Conservation (phyloP, 1,284 basidiomycete genomes). For the Microbotryum silenes-acaulis region DNA sequence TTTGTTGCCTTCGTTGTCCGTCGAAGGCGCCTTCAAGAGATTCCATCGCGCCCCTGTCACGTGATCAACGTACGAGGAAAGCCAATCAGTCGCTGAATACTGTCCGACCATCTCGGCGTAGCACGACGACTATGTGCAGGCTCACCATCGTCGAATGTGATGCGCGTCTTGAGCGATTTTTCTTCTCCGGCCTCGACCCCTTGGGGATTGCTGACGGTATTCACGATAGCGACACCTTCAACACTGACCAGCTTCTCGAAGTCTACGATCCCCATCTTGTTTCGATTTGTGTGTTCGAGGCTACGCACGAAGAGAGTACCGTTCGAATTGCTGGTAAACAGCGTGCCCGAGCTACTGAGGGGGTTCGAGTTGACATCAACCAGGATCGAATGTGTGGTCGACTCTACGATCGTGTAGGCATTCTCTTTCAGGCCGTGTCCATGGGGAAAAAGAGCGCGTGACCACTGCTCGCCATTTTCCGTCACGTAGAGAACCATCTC, state of each 20-base stretch:
- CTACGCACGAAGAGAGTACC: constrained; percentile 93
- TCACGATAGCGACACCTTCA: constrained; percentile 89
- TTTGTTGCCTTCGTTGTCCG: constrained; percentile 54
- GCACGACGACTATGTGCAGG: background rate
- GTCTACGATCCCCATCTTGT: constrained; percentile 79
- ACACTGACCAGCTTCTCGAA: constrained; percentile 85
- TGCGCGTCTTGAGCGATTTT: constrained; percentile 65
- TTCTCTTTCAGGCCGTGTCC: constrained; percentile 74
- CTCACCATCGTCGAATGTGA: constrained; percentile 86
- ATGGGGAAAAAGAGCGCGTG: constrained; percentile 75
- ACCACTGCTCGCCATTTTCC: constrained; percentile 71
- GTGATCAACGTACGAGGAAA: background rate
- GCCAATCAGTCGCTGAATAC: background rate
- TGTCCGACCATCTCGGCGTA: no score
- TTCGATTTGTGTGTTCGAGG: constrained; percentile 82
- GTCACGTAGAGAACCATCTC: constrained; percentile 81
- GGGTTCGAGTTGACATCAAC: constrained; percentile 84
- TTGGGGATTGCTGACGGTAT: constrained; percentile 71
- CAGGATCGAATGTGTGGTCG: constrained; percentile 80
- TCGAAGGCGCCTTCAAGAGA: constrained; percentile 57
- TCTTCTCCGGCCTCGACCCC: constrained; percentile 63
- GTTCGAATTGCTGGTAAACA: constrained; percentile 90
- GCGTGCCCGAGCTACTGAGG: constrained; percentile 65
- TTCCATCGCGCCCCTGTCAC: constrained; percentile 63
- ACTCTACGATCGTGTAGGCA: constrained; percentile 92